phyloP scores from a whole-genome alignment of 345 rosid genomes.

The Corchorus capsularis region DNA sequence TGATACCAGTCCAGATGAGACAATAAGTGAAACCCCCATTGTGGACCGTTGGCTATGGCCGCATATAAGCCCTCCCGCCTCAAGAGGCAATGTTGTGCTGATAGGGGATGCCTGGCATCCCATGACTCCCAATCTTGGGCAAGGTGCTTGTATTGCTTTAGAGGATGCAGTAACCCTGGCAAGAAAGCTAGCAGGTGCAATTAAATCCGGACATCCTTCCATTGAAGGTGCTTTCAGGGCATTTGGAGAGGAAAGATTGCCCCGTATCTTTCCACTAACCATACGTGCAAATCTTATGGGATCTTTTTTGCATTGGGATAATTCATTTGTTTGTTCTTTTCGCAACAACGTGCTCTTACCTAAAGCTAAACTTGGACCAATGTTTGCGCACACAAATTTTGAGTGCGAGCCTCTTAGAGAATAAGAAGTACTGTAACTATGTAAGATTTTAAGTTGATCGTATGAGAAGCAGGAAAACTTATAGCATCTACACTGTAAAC shows the following conservation, averaged over 20 bases:
- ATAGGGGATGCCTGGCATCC: constrained; percentile 98
- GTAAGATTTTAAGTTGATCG: constrained; percentile 18
- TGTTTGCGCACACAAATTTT: constrained; percentile 83
- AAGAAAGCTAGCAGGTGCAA: constrained; percentile 59
- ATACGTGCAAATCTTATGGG: constrained; percentile 78
- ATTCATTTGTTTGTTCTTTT: constrained; percentile 64
- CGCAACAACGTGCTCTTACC: constrained; percentile 68
- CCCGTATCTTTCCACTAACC: constrained; percentile 70
- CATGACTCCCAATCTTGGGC: constrained; percentile 95
- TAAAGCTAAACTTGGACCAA: constrained; percentile 68
- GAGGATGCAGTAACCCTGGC: constrained; percentile 81
- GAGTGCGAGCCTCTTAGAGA: constrained; percentile 60
- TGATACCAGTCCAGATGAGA: constrained; percentile 67
- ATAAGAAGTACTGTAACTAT: constrained; percentile 13
- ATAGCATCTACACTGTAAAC: background rate
- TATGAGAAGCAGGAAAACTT: background rate
- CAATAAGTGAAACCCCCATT: constrained; percentile 68
- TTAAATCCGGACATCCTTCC: constrained; percentile 43
- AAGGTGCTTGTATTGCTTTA: constrained; percentile 88
- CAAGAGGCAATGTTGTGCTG: constrained; percentile 60
- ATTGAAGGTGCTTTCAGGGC: constrained; percentile 63
- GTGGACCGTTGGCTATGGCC: constrained; percentile 97
- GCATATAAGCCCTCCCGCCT: constrained; percentile 59
- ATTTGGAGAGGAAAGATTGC: constrained; percentile 77
- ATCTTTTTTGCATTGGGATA: constrained; percentile 83